Evolutionary conservation across 2,329 filamentous ascomycete species (phyloP), one percentile per base, ranked within the genome.

Genomic region (Diaporthe vexans): DNA sequence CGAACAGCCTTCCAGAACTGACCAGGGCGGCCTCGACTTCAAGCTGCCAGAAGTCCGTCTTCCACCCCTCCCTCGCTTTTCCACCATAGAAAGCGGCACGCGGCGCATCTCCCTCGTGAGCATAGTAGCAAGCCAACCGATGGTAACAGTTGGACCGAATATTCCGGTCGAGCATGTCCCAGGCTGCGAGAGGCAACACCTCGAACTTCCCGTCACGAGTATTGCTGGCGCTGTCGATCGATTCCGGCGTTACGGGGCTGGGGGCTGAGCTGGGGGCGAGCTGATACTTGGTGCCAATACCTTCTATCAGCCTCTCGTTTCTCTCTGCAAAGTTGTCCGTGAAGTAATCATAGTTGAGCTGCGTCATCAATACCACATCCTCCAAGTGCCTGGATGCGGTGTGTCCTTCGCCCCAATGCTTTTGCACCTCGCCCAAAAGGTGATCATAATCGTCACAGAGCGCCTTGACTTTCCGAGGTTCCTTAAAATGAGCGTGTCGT

Each of bases 91-190:
- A 7, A 43, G 29, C 11, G 2, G 73, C 73, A 21, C 37, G 56
- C 52, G 9, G 43, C 21, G 19, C 26, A 24, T 73, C 46, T 37
- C 71, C 67, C n/a, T 57, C 19, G 19, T 52, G 48, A 10, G 17
- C 17, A 40, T 51, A 72, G 56, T 71, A 71, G 48, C 61, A 73
- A 13, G 74, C 57, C 43, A 76, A 70, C 24, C 75, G 75, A 35
- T 77, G 59, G 67, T 63, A 74, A 35, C 74, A 76, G 61, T 75
- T 77, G 56, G 70, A 73, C 29, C 73, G 73, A 54, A 77, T 76
- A 24, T 73, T 75, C 15, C 76, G 58, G 51, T 77, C 76, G 24
- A 77, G 73, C 13, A 75, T 51, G 56, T 77, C 74, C 74, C 76
- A 76, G 24, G 58, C 54, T 40, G 58, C n/a, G 24, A 69, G 52